Conservation (phyloP, 2,329 filamentous ascomycete species). For the Microsporum canis region DNA sequence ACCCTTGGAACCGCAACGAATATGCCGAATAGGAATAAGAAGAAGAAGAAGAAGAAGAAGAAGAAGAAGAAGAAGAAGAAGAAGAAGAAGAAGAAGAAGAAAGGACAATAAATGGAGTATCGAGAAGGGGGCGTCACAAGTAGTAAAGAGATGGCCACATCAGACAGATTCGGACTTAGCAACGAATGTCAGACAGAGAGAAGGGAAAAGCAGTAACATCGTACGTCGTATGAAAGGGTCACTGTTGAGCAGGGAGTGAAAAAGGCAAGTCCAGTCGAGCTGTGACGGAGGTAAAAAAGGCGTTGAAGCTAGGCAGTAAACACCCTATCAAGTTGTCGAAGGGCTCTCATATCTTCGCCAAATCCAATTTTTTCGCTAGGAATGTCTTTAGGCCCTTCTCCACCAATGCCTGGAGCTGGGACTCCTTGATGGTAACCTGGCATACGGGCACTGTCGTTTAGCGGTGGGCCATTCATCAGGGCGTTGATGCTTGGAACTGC, state of each 20-base stretch:
- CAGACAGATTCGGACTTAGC: neutral
- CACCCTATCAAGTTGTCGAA: constrained; percentile 52
- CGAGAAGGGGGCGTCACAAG: neutral
- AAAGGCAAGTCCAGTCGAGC: neutral
- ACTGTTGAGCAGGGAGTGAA: neutral
- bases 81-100: neutral
- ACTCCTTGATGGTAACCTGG: neutral
- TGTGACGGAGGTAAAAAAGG: neutral
- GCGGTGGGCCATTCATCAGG: constrained; percentile 30
- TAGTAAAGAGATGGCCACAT: neutral
- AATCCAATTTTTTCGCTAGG: constrained; percentile 47
- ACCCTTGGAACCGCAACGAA: neutral
- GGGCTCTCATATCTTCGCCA: constrained; percentile 52
- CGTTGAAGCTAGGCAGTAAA: constrained; percentile 28
- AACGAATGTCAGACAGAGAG: neutral
- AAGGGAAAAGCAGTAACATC: neutral
- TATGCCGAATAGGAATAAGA: neutral
- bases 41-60: neutral
- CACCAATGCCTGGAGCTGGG: neutral
- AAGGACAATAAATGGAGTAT: neutral
- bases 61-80: neutral
- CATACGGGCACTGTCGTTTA: constrained; percentile 13
- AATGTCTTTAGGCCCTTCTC: constrained; percentile 41
- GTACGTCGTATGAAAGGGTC: neutral
- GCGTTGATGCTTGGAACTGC: constrained; percentile 46